These are phyloP conservation scores for Gossypium rotundifolium DNA, from an alignment of 345 rosid species.

Conservation along the genomic window DNA sequence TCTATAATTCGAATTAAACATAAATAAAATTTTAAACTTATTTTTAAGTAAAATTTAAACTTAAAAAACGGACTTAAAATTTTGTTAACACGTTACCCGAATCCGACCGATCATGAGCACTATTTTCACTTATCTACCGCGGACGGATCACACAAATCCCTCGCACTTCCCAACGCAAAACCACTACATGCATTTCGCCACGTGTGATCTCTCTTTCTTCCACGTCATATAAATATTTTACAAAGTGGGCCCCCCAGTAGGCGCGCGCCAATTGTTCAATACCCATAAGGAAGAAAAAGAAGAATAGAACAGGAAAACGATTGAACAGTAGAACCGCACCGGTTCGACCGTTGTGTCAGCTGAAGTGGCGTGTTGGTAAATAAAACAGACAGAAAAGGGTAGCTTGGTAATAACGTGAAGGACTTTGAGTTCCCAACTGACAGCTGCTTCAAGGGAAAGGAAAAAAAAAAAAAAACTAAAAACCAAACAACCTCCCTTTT, in stretches of 20 bases:
- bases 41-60: accelerated
- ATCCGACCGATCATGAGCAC: no score
- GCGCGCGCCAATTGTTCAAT: neutral
- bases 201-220: neutral
- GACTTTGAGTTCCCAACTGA: conserved; percentile 74
- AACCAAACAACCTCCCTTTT: conserved; percentile 26
- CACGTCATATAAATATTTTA: neutral
- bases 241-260: neutral
- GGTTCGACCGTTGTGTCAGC: conserved; percentile 11
- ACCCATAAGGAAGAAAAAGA: neutral
- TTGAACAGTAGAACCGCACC: conserved; percentile 18
- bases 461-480: neutral
- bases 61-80: no score
- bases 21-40: accelerated
- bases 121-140: neutral
- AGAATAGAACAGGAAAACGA: neutral
- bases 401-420: conserved; percentile 7
- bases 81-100: no score
- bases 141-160: neutral
- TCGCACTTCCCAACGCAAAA: neutral
- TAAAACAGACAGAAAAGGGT: conserved; percentile 17
- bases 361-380: conserved; percentile 26
- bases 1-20: accelerated
- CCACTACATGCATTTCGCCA: neutral
- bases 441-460: conserved; percentile 34